Conservation (phyloP, 116 monocot species). For the Papilionanthe hybrid region DNA sequence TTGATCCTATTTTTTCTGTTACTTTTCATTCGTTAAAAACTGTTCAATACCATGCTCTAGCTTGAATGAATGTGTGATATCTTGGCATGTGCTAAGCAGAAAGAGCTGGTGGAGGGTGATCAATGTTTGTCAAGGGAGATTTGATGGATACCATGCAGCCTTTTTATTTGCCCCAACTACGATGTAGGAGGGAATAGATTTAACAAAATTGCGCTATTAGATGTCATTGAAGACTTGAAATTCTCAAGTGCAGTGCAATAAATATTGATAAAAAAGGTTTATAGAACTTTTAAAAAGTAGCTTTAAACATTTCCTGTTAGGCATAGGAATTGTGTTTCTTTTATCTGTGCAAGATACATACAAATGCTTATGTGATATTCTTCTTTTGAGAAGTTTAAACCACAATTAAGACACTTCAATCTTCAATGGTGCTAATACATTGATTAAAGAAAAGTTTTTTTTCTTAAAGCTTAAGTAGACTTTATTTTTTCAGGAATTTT, state of each 20-base stretch:
- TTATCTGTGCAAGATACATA: background rate
- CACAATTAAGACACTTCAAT: no score
- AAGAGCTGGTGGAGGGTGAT: background rate
- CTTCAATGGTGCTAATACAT: no score
- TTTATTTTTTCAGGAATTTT: no score
- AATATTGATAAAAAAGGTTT: no score
- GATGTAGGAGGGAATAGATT: background rate
- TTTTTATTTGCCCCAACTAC: background rate
- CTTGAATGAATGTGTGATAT: background rate
- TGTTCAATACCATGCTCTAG: background rate
- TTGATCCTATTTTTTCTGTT: background rate
- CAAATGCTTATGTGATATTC: no score
- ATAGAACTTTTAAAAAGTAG: background rate
- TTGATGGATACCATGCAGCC: background rate
- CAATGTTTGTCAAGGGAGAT: background rate
- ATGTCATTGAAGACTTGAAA: no score
- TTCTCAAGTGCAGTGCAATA: no score
- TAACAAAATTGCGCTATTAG: no score
- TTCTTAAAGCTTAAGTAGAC: no score
- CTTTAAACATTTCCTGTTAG: background rate
- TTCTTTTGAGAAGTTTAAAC: no score
- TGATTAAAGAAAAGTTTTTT: no score
- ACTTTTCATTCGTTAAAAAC: background rate
- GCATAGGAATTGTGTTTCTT: background rate
- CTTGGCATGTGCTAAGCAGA: background rate